Evolutionary conservation across 495 filamentous ascomycete species (phyloP).

Genomic region (Hypoxylon rickii): DNA sequence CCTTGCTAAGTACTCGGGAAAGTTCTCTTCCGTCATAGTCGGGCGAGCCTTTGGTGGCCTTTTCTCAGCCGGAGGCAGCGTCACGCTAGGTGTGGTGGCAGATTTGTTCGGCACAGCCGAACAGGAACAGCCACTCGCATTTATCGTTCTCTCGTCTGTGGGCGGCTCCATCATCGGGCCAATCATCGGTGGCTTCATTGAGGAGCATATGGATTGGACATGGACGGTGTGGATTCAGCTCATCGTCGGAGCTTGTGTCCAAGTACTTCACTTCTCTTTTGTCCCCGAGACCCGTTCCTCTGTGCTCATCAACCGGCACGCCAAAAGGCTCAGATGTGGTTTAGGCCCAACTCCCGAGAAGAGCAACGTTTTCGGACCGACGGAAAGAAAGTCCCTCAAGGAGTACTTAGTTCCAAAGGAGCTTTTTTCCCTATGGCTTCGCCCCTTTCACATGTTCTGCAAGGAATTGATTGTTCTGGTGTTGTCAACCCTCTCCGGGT

Average conservation of each 20-base stretch:
- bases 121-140: slow-evolving; percentile 74
- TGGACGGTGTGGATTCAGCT: slow-evolving; percentile 85
- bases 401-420: slow-evolving; percentile 58
- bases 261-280: slow-evolving; percentile 65
- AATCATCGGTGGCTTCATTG: slow-evolving; percentile 63
- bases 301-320: slow-evolving; percentile 66
- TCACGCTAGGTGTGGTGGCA: slow-evolving; percentile 81
- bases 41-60: slow-evolving; percentile 72
- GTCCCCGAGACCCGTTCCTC: slow-evolving; percentile 70
- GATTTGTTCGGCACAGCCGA: slow-evolving; percentile 74
- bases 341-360: no score
- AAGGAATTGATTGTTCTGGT: slow-evolving; percentile 74
- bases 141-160: slow-evolving; percentile 62
- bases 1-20: slow-evolving; percentile 62
- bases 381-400: slow-evolving; percentile 56
- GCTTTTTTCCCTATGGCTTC: slow-evolving; percentile 64
- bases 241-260: slow-evolving; percentile 68
- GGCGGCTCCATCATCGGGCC: slow-evolving; percentile 66
- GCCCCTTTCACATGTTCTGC: slow-evolving; percentile 78
- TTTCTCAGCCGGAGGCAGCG: slow-evolving; percentile 75
- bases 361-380: slow-evolving; percentile 57
- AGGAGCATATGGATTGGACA: slow-evolving; percentile 62
- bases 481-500: slow-evolving; percentile 73
- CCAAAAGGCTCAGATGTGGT: slow-evolving; percentile 63
- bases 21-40: slow-evolving; percentile 65